A percentile compares a stretch with the other conserved stretches of the same genome.
Conservation (phyloP, 495 filamentous ascomycete genomes). For the Cetradonia linearis region DNA sequence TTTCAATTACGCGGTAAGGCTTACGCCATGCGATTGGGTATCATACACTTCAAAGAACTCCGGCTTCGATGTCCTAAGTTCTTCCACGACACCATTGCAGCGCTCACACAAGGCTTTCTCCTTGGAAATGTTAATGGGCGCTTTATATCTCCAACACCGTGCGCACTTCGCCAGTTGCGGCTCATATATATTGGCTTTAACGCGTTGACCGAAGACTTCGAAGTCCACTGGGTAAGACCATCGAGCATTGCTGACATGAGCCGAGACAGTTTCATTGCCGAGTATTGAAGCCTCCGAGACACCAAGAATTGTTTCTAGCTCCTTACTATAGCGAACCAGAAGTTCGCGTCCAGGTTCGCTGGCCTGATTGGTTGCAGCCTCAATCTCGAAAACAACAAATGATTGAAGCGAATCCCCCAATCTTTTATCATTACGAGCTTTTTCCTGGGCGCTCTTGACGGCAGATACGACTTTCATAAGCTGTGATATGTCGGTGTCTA, state of each 20-base stretch:
- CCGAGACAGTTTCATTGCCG: slow-evolving; percentile 26
- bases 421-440: slow-evolving; percentile 31
- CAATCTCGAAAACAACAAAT: slow-evolving; percentile 9
- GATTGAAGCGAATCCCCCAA: slow-evolving; percentile 19
- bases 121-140: slow-evolving; percentile 33
- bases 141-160: slow-evolving; percentile 77
- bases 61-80: slow-evolving; percentile 24
- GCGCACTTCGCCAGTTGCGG: slow-evolving; percentile 63
- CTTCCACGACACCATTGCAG: slow-evolving; percentile 57
- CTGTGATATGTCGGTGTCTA: slow-evolving; percentile 47
- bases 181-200: slow-evolving; percentile 52
- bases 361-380: slow-evolving; percentile 16
- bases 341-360: slow-evolving; percentile 21
- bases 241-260: slow-evolving; percentile 27
- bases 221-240: slow-evolving; percentile 50
- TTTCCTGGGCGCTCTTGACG: slow-evolving; percentile 63
- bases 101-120: slow-evolving; percentile 59
- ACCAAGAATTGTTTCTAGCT: slow-evolving; percentile 61
- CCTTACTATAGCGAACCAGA: slow-evolving; percentile 28
- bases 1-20: neutral
- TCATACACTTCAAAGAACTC: slow-evolving; percentile 7
- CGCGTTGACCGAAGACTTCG: slow-evolving; percentile 38
- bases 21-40: neutral
- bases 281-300: slow-evolving; percentile 56
- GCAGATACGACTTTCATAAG: slow-evolving; percentile 46